Percentiles rank a stretch among this genome's conserved stretches.
Evolutionary conservation across 1,284 basidiomycete genomes (phyloP).

Genomic region (Papiliotrema laurentii): DNA sequence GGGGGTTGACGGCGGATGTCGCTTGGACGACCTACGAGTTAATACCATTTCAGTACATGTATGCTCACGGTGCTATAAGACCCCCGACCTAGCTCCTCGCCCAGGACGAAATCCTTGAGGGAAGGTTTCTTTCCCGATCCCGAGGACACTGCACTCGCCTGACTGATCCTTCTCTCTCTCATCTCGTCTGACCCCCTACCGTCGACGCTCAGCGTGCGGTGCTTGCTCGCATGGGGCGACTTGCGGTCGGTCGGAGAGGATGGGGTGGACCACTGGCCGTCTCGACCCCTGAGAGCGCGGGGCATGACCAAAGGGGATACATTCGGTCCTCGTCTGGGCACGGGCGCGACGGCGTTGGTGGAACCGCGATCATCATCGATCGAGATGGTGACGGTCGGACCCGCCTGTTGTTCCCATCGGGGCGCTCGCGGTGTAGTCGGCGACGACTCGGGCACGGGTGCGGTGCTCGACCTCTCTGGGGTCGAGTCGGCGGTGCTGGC

Average conservation of each 20-base stretch:
- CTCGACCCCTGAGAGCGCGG: conserved; percentile 9
- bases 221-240: conserved; percentile 5
- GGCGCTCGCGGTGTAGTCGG: background rate
- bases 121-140: conserved; percentile 17
- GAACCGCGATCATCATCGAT: too few relatives aligned
- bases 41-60: conserved; percentile 1
- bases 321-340: too few relatives aligned
- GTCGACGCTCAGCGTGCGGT: conserved; percentile 24
- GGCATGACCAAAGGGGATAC: too few relatives aligned
- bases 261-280: conserved; percentile 12
- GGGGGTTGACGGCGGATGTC: conserved; percentile 8
- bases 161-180: conserved; percentile 36
- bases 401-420: background rate
- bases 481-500: background rate
- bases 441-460: background rate
- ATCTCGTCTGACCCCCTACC: conserved; percentile 13
- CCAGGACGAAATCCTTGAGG: conserved; percentile 40
- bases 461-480: background rate
- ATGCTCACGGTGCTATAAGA: conserved; percentile 46
- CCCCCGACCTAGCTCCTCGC: conserved; percentile 47
- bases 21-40: conserved; percentile 24
- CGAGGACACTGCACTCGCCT: conserved; percentile 13
- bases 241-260: conserved; percentile 13
- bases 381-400: background rate
- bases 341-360: too few relatives aligned